Conservation (phyloP, 805 yeast species). For the Candida xiaguanensis region DNA sequence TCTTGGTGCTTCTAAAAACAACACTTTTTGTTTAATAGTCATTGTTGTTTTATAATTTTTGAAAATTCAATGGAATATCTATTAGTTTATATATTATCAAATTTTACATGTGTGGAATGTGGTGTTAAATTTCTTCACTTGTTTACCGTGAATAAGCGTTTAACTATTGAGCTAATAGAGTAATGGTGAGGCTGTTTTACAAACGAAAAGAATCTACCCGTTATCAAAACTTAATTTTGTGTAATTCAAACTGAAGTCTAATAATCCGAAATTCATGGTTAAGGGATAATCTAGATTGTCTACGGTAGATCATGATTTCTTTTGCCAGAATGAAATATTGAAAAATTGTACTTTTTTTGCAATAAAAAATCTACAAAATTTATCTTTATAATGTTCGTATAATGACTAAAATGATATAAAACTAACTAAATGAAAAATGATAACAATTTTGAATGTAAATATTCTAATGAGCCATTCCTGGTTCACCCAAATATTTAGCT, state of each 20-base stretch:
- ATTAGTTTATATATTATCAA: background rate
- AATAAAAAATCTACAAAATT: too few relatives aligned
- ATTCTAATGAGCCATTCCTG: constrained; percentile 54
- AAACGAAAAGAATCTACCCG: background rate
- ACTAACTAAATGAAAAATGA: background rate
- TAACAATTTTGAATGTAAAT: background rate
- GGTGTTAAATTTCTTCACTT: background rate
- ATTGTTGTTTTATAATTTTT: background rate
- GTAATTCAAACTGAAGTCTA: background rate
- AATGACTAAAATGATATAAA: constrained; percentile 5
- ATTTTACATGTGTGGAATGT: background rate
- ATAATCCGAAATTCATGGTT: background rate
- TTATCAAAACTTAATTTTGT: constrained; percentile 1
- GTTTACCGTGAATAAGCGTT: constrained; percentile 3
- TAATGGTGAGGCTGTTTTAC: background rate
- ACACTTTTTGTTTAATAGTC: constrained; percentile 32
- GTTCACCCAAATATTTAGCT: constrained; percentile 82
- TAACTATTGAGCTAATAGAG: background rate
- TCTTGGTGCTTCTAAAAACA: constrained; percentile 50
- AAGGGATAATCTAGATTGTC: too few relatives aligned
- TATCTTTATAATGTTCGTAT: too few relatives aligned
- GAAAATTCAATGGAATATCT: background rate
- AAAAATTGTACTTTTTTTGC: too few relatives aligned
- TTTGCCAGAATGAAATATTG: background rate
- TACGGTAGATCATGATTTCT: background rate